Conservation (phyloP, 2,329 filamentous ascomycete genomes). For the Pleoardoris graminearum region DNA sequence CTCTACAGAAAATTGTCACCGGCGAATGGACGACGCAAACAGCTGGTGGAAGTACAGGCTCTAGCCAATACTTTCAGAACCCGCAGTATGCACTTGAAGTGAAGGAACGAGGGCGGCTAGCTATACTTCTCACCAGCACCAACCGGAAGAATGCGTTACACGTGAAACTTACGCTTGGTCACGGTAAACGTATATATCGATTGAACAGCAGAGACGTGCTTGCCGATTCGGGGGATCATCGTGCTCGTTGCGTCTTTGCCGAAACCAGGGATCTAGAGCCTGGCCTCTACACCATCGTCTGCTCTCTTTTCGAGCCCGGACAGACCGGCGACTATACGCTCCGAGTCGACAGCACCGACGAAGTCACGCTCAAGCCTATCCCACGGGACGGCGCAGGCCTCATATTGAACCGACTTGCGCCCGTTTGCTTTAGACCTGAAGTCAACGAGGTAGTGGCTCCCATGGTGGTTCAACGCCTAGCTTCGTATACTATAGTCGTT, state of each 20-base stretch:
- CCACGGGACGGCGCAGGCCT: slow-evolving; percentile 75
- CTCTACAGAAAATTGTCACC: slow-evolving; percentile 60
- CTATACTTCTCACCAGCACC: slow-evolving; percentile 72
- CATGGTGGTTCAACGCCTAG: slow-evolving; percentile 58
- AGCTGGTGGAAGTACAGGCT: slow-evolving; percentile 82
- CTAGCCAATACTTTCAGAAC: slow-evolving; percentile 77
- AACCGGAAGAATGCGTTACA: slow-evolving; percentile 74
- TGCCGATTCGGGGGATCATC: slow-evolving; percentile 84
- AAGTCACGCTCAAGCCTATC: slow-evolving; percentile 63
- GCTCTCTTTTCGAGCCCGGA: slow-evolving; percentile 84
- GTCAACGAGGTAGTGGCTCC: slow-evolving; percentile 59
- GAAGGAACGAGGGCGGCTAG: slow-evolving; percentile 62
- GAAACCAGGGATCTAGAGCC: slow-evolving; percentile 63
- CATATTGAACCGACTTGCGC: slow-evolving; percentile 63
- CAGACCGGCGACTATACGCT: slow-evolving; percentile 76
- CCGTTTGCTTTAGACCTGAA: slow-evolving; percentile 55
- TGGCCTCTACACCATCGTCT: slow-evolving; percentile 84
- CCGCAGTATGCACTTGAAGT: slow-evolving; percentile 78
- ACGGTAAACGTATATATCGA: slow-evolving; percentile 69
- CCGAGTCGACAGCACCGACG: slow-evolving; percentile 67
- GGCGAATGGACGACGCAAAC: slow-evolving; percentile 77
- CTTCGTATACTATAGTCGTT: slow-evolving; percentile 62
- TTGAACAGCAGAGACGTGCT: slow-evolving; percentile 78
- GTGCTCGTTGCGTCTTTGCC: slow-evolving; percentile 74
- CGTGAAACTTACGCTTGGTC: slow-evolving; percentile 79